Evolutionary conservation across 192 early-diverging fungal genomes (phyloP), one percentile per base, ranked within the genome.

Genomic region (Neocallimastix lanati): DNA sequence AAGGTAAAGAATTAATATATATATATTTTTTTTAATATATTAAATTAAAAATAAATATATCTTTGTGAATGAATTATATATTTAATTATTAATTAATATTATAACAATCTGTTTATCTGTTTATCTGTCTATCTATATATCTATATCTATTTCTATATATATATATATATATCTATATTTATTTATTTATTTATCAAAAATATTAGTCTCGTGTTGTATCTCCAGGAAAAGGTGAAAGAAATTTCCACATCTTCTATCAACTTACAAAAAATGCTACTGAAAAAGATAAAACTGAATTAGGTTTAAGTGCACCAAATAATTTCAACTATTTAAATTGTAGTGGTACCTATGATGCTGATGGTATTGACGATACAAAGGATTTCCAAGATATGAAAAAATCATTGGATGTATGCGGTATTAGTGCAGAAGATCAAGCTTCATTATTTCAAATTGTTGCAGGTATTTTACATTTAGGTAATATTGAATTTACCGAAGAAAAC

Each of bases 221-320:
- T 25, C 96, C 96, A 82, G 94, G 95, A 79, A 87, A 88, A 5
- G 93, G 95, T 79, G 97, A 99, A 83, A 90, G 97, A 82, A 98
- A 98, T 84, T 99, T 99, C 85, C 97, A 99, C 84, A 93, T 98
- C 58, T 98, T 99, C 85, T 96, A 96, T 82, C 94, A 96, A 83
- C 88, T 95, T 29, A 89, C 90, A 81, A 94, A 93, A 80, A 92
- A 91, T n/a, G 92, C 83, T 85, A 35, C 79, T 88, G 81, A 87
- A 87, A 30, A 85, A 87, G 83, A 89, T 86, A 82, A 84, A 86
- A 18, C 88, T 87, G 28, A 81, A 86, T 50, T 86, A 86, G 76
- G 88, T 87, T 81, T 83, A 50, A 79, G 83, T 29, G 80, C 76
- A 3, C 80, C 80, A 30, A 35, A 36, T 76, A 33, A 80, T 28